A percentile compares a stretch with the other conserved stretches of the same genome.
phyloP scores from a whole-genome alignment of 306 rosid species.

The Cucumis cinereus region DNA sequence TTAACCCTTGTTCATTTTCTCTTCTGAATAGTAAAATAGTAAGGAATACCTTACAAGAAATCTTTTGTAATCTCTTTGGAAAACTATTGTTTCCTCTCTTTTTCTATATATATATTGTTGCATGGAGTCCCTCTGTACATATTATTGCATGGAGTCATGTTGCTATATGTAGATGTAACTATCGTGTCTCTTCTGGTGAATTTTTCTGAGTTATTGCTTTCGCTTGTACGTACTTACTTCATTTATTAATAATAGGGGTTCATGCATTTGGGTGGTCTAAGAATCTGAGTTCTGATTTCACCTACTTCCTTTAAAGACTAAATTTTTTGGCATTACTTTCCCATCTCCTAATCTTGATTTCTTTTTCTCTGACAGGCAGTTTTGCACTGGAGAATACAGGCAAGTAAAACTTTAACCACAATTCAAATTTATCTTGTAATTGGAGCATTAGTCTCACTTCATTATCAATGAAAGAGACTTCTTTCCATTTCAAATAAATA shows the following conservation, averaged over 20 bases:
- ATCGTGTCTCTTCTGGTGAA: background rate
- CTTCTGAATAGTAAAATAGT: no score
- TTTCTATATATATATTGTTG: no score
- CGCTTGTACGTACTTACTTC: background rate
- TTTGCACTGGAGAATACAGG: constrained; percentile 98
- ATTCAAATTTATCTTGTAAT: no score
- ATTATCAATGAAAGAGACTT: no score
- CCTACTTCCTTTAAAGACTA: background rate
- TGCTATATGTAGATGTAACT: background rate
- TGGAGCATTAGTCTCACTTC: no score
- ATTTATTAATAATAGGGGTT: background rate
- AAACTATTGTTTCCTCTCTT: no score
- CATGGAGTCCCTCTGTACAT: no score
- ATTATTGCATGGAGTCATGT: background rate
- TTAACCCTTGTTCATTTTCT: no score
- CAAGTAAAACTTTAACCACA: constrained; percentile 5
- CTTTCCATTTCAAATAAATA: no score
- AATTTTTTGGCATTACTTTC: background rate
- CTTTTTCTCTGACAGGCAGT: constrained; percentile 48
- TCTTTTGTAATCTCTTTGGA: no score
- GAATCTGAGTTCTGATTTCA: background rate
- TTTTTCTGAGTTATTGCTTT: background rate
- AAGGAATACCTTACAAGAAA: no score
- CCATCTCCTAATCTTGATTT: background rate
- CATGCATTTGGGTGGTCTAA: background rate